Conservation (phyloP, 208 protist species). For the Leishmania gerbilli region DNA sequence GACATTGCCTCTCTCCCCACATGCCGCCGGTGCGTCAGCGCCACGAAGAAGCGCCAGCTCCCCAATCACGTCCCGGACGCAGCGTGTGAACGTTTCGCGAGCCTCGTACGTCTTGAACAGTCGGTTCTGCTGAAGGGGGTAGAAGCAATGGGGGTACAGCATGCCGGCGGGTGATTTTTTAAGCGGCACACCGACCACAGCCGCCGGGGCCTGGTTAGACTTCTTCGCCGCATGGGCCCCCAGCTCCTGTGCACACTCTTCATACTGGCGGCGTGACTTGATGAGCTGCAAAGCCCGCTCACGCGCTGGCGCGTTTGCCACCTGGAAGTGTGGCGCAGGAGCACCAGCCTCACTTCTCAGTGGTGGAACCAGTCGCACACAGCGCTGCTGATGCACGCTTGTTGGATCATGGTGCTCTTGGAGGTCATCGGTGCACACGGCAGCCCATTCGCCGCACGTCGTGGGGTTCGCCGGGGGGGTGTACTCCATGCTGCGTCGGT, state of each 20-base stretch:
- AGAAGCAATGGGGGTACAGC: conserved; percentile 23
- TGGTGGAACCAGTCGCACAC: conserved; percentile 15
- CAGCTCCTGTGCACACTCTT: not conserved
- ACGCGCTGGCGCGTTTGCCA: not conserved
- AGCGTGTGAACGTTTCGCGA: conserved; percentile 16
- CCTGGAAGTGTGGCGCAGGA: not conserved
- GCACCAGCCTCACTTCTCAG: not conserved
- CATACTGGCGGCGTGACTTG: conserved; percentile 3
- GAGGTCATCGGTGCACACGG: conserved; percentile 22
- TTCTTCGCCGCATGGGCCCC: not conserved
- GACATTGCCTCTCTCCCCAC: not conserved
- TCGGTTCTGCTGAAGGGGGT: conserved; percentile 12
- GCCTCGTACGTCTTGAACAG: conserved; percentile 29
- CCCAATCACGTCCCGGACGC: conserved; percentile 9
- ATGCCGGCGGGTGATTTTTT: not conserved
- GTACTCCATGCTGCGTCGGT: conserved; percentile 22
- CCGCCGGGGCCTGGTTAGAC: not conserved
- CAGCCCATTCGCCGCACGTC: conserved; percentile 15
- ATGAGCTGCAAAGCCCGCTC: conserved; percentile 8
- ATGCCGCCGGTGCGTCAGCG: not conserved
- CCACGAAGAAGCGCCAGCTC: conserved; percentile 6
- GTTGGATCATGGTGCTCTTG: not conserved
- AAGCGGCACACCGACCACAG: conserved; percentile 5
- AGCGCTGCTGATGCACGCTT: not conserved
- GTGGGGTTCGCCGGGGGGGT: conserved; percentile 23